phyloP scores from a whole-genome alignment of 163 green algal genomes.

The Scenedesmus sp. region DNA sequence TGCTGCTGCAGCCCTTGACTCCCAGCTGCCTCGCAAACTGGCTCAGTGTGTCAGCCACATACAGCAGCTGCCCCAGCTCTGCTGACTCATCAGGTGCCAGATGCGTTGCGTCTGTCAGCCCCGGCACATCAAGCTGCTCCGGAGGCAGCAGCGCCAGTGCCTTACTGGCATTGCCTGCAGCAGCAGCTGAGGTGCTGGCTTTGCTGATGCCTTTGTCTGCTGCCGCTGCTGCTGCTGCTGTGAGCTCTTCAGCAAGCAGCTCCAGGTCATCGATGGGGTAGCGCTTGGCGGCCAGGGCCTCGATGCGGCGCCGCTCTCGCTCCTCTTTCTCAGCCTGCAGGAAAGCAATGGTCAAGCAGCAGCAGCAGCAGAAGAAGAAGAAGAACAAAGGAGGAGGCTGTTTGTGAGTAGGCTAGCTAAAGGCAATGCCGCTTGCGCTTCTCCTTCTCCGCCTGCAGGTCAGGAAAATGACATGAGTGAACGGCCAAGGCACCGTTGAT shows the following conservation, averaged over 20 bases:
- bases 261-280: slow-evolving; percentile 56
- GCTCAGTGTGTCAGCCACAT: slow-evolving; percentile 41
- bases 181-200: neutral
- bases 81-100: neutral
- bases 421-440: neutral
- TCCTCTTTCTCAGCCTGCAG: slow-evolving; percentile 69
- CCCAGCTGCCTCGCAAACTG: slow-evolving; percentile 37
- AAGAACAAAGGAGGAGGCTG: neutral
- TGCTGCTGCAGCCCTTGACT: slow-evolving; percentile 26
- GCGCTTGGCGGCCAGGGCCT: slow-evolving; percentile 50
- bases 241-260: slow-evolving; percentile 42
- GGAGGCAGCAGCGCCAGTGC: neutral
- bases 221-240: slow-evolving; percentile 24
- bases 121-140: slow-evolving; percentile 9
- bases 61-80: slow-evolving; percentile 37
- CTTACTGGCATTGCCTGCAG: neutral
- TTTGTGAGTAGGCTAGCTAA: neutral
- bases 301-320: slow-evolving; percentile 59
- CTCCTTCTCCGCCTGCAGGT: neutral
- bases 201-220: neutral
- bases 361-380: too few species aligned
- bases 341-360: too few species aligned
- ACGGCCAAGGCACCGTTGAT: too few species aligned
- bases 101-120: neutral
- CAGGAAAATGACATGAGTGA: too few species aligned